Evolutionary conservation across 164 flowering plant genomes (phyloP), one percentile per base, ranked within the genome.

Genomic region (Nymphaea thermarum): DNA sequence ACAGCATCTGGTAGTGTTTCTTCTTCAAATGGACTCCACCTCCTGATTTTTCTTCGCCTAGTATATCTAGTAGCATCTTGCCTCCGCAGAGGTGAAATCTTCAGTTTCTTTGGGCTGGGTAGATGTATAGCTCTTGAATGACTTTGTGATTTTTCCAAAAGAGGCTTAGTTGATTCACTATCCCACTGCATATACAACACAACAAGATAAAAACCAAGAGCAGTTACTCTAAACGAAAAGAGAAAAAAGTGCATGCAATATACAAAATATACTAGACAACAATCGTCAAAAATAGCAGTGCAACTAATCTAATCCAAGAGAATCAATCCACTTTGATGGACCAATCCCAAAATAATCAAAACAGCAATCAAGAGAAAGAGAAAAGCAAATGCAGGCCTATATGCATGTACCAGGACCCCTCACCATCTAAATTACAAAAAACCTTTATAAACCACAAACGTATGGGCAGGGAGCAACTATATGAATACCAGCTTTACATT

Each of bases 21-120:
- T 78, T 91, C 95, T 72, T 91, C 97, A 62, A 66, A 6, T 41
- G 72, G 15, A 62, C 82, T 91, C 97, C 97, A 91, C 65, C 11
- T 77, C 74, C 65, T 87, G 11, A 2, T 51, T 60, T 44, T 70
- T 76, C 93, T 84, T 74, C 87, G 85, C 55, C 70, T 76, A 45
- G 59, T 59, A 64, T 79, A 8, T 63, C 72, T 80, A 36, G 61
- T 41, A 2, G 0, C 1, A 42, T 77, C 79, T 60, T 73, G 60
- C 65, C 67, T 75, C 68, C 72, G 78, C 73, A 88, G 68, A n/a
- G 94, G 97, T 65, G 91, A 84, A 60, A 79, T 63, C 7, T 5
- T 63, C 42, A 60, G 69, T 43, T 12, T 69, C 73, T 61, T 81
- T 59, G 87, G 86, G 68, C 77, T 81, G 66, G 81, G 82, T 60